Evolutionary conservation across 768 basidiomycete genomes (phyloP).

Genomic region (Termitomyces sp.): DNA sequence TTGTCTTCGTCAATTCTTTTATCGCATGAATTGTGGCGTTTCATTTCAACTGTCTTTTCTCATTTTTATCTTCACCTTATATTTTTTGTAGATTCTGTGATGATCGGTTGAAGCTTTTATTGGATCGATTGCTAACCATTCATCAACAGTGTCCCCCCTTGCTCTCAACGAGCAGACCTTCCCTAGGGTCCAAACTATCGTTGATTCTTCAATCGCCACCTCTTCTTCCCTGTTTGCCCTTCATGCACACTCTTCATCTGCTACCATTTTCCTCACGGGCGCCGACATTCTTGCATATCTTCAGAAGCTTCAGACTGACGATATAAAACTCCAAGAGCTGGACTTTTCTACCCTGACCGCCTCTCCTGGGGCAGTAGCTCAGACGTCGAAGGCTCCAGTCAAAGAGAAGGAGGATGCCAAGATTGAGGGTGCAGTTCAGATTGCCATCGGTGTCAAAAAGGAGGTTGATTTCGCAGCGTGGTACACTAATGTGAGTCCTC

Average conservation of each 20-base stretch:
- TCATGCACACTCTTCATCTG: constrained; percentile 64
- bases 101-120: background rate
- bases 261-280: constrained; percentile 78
- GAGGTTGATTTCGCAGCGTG: constrained; percentile 92
- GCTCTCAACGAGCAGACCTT: constrained; percentile 63
- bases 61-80: background rate
- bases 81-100: background rate
- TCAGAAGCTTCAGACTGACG: constrained; percentile 61
- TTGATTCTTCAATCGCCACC: constrained; percentile 75
- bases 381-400: constrained; percentile 30
- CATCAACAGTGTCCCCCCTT: constrained; percentile 68
- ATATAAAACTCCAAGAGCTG: constrained; percentile 61
- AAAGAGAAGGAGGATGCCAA: constrained; percentile 73
- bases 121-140: constrained; percentile 16
- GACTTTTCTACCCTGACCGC: constrained; percentile 60
- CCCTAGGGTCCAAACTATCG: constrained; percentile 64
- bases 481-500: constrained; percentile 77
- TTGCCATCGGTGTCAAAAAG: constrained; percentile 93
- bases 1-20: background rate
- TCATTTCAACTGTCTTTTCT: background rate
- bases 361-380: constrained; percentile 31
- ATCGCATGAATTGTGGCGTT: background rate
- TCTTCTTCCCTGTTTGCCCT: constrained; percentile 68
- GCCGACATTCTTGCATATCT: constrained; percentile 71
- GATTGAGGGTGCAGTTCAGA: constrained; percentile 85